phyloP scores from a whole-genome alignment of 148 eudicot genomes.

The Hydrangea macrophylla region DNA sequence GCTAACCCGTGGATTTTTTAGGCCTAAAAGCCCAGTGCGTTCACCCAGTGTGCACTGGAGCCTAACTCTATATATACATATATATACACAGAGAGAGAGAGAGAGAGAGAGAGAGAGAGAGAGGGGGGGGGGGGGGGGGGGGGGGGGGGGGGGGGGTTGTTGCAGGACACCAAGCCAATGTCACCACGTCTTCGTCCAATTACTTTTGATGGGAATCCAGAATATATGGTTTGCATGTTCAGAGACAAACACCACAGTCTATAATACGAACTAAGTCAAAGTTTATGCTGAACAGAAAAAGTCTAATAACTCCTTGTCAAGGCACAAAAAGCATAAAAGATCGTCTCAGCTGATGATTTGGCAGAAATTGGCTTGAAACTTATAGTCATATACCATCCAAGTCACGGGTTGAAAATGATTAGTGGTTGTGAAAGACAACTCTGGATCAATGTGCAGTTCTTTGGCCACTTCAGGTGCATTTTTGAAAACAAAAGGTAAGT shows the following conservation, averaged over 20 bases:
- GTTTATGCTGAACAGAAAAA: no score
- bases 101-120: no score
- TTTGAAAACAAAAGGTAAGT: conserved; percentile 76
- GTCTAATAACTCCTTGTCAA: not conserved
- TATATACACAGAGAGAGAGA: no score
- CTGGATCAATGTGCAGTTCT: conserved; percentile 45
- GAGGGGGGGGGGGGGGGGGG: no score
- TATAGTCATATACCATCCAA: conserved; percentile 62
- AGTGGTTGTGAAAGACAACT: conserved; percentile 40
- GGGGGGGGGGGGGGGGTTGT: no score
- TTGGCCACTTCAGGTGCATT: conserved; percentile 71
- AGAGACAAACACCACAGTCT: not conserved
- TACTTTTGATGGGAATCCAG: no score
- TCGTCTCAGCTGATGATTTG: not conserved
- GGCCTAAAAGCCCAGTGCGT: no score
- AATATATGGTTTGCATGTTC: not conserved
- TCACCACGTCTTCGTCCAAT: no score
- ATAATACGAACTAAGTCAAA: no score
- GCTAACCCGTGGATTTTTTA: no score
- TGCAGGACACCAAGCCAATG: not conserved
- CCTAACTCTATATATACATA: no score
- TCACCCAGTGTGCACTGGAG: no score
- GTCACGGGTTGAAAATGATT: conserved; percentile 37
- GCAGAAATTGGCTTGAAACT: not conserved
- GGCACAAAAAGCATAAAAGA: conserved; percentile 17